These are phyloP conservation scores for Coemansia sp. DNA, from an alignment of 192 early-diverging fungal species.

Conservation along the genomic window DNA sequence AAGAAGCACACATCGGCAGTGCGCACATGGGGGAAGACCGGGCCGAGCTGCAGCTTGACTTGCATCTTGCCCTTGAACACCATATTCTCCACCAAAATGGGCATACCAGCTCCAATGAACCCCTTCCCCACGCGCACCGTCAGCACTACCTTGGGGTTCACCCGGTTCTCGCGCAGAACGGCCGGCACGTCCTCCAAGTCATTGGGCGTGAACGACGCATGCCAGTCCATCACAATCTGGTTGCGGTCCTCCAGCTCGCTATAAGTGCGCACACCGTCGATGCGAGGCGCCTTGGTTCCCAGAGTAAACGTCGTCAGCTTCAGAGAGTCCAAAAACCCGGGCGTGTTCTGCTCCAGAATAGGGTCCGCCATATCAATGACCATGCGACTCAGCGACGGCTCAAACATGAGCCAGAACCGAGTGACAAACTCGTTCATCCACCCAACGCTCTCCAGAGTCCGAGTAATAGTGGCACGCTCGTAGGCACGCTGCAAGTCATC, in stretches of 20 bases:
- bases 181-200: conserved; percentile 72
- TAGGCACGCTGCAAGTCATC: conserved; percentile 71
- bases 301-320: conserved; percentile 72
- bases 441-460: conserved; percentile 66
- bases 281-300: conserved; percentile 71
- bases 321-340: conserved; percentile 78
- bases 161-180: conserved; percentile 64
- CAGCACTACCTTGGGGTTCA: conserved; percentile 86
- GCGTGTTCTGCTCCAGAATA: conserved; percentile 71
- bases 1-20: conserved; percentile 81
- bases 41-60: conserved; percentile 80
- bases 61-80: conserved; percentile 77
- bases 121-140: conserved; percentile 86
- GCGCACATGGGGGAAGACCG: conserved; percentile 72
- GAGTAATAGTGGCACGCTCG: conserved; percentile 49
- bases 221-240: conserved; percentile 88
- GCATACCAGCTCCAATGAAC: conserved; percentile 77
- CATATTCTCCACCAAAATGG: conserved; percentile 82
- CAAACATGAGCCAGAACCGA: conserved; percentile 88
- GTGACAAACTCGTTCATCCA: conserved; percentile 90
- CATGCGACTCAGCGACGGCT: conserved; percentile 76
- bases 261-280: conserved; percentile 70
- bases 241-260: conserved; percentile 69
- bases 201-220: conserved; percentile 79
- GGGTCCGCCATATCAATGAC: conserved; percentile 70